Conservation (phyloP, 2,329 filamentous ascomycete species). For the Hymenoscyphus albidus region DNA sequence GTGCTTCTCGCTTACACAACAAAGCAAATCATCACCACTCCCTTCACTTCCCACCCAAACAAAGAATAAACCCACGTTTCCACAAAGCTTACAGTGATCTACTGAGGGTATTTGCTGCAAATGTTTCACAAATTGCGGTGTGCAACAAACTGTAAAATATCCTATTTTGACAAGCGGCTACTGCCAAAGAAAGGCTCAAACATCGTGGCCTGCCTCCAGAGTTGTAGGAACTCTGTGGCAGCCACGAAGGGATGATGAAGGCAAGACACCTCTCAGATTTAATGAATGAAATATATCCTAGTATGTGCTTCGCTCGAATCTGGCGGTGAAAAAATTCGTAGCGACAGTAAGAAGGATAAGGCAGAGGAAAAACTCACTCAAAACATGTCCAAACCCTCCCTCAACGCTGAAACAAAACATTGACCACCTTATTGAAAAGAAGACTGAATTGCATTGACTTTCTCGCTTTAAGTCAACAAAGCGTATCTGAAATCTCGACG, state of each 20-base stretch:
- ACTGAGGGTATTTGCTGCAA: background rate
- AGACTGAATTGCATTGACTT: background rate
- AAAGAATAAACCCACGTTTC: too few species aligned
- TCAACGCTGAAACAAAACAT: background rate
- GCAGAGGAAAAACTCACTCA: too few species aligned
- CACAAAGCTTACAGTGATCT: too few species aligned
- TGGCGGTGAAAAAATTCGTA: too few species aligned
- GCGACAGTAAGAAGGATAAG: too few species aligned
- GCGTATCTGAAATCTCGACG: background rate
- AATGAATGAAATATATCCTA: too few species aligned
- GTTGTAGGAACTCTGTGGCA: background rate
- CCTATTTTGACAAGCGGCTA: background rate
- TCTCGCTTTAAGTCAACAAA: background rate
- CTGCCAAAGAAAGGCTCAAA: background rate
- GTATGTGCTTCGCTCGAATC: too few species aligned
- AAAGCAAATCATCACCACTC: too few species aligned
- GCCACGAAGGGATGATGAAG: background rate
- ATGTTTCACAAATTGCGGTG: background rate
- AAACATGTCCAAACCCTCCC: background rate
- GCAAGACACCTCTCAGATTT: too few species aligned
- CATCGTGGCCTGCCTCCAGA: background rate
- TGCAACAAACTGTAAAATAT: background rate
- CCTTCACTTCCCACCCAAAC: too few species aligned
- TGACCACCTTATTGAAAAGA: background rate
- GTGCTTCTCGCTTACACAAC: too few species aligned